Evolutionary conservation across 2,329 filamentous ascomycete genomes (phyloP).

Genomic region (Amauroascus niger): DNA sequence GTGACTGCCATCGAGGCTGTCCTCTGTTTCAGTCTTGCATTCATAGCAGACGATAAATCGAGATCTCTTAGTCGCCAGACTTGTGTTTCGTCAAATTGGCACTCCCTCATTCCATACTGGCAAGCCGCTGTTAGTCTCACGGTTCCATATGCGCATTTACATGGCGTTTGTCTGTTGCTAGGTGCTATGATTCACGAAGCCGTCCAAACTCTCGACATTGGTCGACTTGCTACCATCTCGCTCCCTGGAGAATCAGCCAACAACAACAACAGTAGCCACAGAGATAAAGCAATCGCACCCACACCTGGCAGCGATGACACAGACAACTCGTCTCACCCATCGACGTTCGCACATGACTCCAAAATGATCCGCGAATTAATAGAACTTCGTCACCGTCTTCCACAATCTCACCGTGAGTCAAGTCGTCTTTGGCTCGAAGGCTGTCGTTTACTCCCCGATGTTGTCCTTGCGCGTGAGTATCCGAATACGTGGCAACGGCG

Average conservation of each 20-base stretch:
- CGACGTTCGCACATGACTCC: slow-evolving; percentile 31
- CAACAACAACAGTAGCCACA: slow-evolving; percentile 30
- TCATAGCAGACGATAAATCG: slow-evolving; percentile 35
- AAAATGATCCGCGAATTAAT: slow-evolving; percentile 32
- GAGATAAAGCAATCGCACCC: slow-evolving; percentile 31
- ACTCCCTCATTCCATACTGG: slow-evolving; percentile 41
- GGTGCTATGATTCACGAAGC: slow-evolving; percentile 40
- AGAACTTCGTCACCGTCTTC: slow-evolving; percentile 34
- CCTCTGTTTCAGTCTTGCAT: slow-evolving; percentile 41
- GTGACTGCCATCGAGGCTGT: slow-evolving; percentile 38
- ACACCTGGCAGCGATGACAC: slow-evolving; percentile 35
- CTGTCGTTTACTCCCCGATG: slow-evolving; percentile 32
- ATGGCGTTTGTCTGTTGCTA: slow-evolving; percentile 38
- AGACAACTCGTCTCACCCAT: slow-evolving; percentile 21
- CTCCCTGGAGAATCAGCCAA: slow-evolving; percentile 31
- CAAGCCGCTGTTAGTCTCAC: slow-evolving; percentile 35
- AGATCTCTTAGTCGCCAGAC: slow-evolving; percentile 31
- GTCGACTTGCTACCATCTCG: slow-evolving; percentile 35
- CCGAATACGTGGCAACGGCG: slow-evolving; percentile 38
- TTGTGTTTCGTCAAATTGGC: slow-evolving; percentile 37
- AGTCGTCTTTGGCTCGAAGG: slow-evolving; percentile 38
- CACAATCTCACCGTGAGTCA: slow-evolving; percentile 35
- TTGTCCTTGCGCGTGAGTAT: slow-evolving; percentile 34
- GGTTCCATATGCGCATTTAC: slow-evolving; percentile 32
- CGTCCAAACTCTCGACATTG: slow-evolving; percentile 38